These are phyloP conservation scores for Chloridella minuta DNA, from an alignment of 352 stramenopile genomes.

Conservation along the genomic window DNA sequence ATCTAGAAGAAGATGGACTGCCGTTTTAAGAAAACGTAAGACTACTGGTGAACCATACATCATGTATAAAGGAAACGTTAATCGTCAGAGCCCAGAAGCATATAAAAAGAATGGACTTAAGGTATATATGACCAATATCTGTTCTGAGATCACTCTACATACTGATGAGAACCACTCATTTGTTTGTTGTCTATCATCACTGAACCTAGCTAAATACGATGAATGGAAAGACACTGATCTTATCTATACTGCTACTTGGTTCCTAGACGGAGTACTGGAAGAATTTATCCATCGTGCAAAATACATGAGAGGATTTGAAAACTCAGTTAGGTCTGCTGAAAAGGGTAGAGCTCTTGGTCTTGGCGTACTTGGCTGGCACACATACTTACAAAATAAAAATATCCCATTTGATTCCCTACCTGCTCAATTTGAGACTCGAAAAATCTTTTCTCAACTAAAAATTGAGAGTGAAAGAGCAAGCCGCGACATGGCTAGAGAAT, in stretches of 20 bases:
- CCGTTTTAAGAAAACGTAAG: not conserved
- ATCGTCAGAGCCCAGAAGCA: not conserved
- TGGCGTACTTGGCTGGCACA: not conserved
- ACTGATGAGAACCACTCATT: not conserved
- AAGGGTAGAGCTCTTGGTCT: not conserved
- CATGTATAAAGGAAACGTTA: not conserved
- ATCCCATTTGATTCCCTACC: not conserved
- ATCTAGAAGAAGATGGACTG: not conserved
- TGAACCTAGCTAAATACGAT: not conserved
- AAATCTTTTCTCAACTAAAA: not conserved
- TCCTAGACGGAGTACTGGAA: not conserved
- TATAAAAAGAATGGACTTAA: not conserved
- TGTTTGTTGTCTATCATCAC: not conserved
- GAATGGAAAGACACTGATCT: not conserved
- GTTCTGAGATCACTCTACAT: not conserved
- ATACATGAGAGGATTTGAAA: not conserved
- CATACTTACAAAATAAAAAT: not conserved
- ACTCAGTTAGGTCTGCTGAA: not conserved
- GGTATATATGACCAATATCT: not conserved
- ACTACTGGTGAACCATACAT: not conserved
- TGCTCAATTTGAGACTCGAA: not conserved
- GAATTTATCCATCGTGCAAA: not conserved
- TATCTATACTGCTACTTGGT: not conserved
- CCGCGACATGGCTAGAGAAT: no score
- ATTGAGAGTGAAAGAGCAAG: not conserved